Evolutionary conservation across 805 yeast genomes (phyloP).

Genomic region (Wickerhamomyces subpelliculosus): DNA sequence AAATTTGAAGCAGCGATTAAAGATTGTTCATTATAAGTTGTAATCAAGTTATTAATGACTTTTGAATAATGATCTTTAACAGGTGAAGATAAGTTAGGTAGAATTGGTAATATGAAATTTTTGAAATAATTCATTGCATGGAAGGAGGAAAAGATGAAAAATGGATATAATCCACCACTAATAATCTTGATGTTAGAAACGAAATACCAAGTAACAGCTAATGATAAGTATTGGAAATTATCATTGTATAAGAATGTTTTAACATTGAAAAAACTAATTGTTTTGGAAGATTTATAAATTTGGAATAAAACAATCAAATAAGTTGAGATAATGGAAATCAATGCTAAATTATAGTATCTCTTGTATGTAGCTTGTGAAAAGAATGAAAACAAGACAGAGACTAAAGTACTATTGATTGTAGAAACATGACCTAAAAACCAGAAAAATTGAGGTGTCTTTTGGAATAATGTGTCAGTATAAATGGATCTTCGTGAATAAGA

Average conservation of each 20-base stretch:
- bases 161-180: slow-evolving; percentile 49
- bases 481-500: not conserved
- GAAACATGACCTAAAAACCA: slow-evolving; percentile 63
- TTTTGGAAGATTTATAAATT: slow-evolving; percentile 37
- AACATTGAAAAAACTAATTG: slow-evolving; percentile 24
- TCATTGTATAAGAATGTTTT: slow-evolving; percentile 42
- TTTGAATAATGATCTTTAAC: slow-evolving; percentile 23
- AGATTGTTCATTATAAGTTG: slow-evolving; percentile 35
- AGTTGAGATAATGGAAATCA: slow-evolving; percentile 49
- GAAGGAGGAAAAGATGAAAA: slow-evolving; percentile 55
- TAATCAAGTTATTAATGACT: slow-evolving; percentile 26
- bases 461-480: slow-evolving; percentile 5
- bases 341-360: slow-evolving; percentile 33
- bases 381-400: slow-evolving; percentile 35
- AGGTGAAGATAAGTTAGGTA: slow-evolving; percentile 27
- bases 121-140: slow-evolving; percentile 57
- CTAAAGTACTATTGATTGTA: slow-evolving; percentile 35
- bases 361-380: slow-evolving; percentile 27
- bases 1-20: slow-evolving; percentile 38
- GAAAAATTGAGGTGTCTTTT: slow-evolving; percentile 52
- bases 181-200: slow-evolving; percentile 33
- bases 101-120: slow-evolving; percentile 44
- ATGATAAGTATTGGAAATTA: slow-evolving; percentile 54
- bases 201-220: slow-evolving; percentile 37
- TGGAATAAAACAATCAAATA: slow-evolving; percentile 59